Percentiles rank a stretch among this genome's conserved stretches.
These are phyloP conservation scores for Lachnellula suecica DNA, from an alignment of 2,329 filamentous ascomycete species.

Conservation along the genomic window DNA sequence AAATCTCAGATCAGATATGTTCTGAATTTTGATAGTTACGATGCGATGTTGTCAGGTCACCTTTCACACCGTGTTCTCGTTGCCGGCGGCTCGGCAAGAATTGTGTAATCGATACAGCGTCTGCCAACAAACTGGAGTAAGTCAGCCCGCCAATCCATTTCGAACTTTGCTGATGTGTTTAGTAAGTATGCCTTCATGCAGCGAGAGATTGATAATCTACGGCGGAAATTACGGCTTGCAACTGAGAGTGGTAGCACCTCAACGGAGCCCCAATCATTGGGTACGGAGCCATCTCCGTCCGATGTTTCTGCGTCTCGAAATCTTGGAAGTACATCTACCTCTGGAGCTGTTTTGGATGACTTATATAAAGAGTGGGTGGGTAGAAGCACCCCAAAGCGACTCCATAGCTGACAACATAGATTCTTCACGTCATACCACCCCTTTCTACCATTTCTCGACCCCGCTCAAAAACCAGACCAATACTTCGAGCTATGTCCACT, in stretches of 20 bases:
- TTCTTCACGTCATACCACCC: constrained; percentile 66
- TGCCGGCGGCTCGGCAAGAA: constrained; percentile 61
- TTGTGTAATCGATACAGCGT: constrained; percentile 68
- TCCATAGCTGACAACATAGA: constrained; percentile 35
- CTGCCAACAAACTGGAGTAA: constrained; percentile 57
- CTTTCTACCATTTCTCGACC: constrained; percentile 62
- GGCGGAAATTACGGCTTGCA: constrained; percentile 44
- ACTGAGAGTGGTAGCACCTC: constrained; percentile 40
- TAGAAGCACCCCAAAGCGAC: constrained; percentile 28
- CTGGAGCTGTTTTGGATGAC: constrained; percentile 24
- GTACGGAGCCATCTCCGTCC: constrained; percentile 36
- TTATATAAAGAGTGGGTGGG: constrained; percentile 42
- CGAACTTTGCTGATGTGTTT: not conserved
- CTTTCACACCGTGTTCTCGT: constrained; percentile 59
- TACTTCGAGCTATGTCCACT: constrained; percentile 59
- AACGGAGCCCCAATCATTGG: not conserved
- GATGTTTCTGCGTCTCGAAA: constrained; percentile 21
- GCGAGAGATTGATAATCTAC: constrained; percentile 51
- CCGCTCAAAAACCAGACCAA: constrained; percentile 50
- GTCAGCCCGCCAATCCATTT: not conserved
- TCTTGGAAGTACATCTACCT: constrained; percentile 10
- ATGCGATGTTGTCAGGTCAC: constrained; percentile 66
- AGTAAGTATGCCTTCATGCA: constrained; percentile 66
- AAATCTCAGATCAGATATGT: not conserved
- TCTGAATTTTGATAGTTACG: constrained; percentile 47